Evolutionary conservation across 2,329 filamentous ascomycete species (phyloP), one percentile per base, ranked within the genome.

Genomic region (Claviceps pusilla): DNA sequence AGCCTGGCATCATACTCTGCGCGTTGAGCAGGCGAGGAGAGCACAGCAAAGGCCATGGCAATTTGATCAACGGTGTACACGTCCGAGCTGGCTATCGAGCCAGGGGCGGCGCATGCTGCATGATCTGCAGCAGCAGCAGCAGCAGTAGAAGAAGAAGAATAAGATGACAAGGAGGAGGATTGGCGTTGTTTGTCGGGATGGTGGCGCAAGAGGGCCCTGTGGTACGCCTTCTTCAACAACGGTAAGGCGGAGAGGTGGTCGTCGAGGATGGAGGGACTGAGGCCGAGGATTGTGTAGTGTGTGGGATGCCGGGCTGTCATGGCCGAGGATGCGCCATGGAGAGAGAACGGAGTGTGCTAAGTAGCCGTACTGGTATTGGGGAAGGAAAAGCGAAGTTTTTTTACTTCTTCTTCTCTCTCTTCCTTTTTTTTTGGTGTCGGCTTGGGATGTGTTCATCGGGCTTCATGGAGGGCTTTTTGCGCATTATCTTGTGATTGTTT

Each of bases 61-160:
- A 86, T 84, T 61, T 84, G 78, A 66, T 86, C 82, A 56, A 86
- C 69, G 2, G 79, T 78, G 65, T 73, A 80, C 29, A 57, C 33
- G 54, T 57, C 43, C 57, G 48, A 51, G 54, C 50, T 4, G 37
- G 46, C 37, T 39, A 43, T 16, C 29, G 50, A n/a, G 11, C 7
- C 16, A 9, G 19, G 41, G 33, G 37, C 5, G 28, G 11, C n/a
- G 7, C 7, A 6, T 29, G 7, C 54, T 19, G 19, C 19, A 19
- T 19, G 19, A 19, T 19, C 19, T 19, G 19, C 19, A 19, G 19
- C 19, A 19, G 19, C 19, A 19, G 19, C 19, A 19, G 19, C 1
- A 19, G 51, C 28, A 52, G 48, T 19, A 33, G 9, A 51, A 56
- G 49, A 59, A 47, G 51, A 55, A 33, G 46, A 31, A 31, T 3